Percentiles rank a stretch among this genome's conserved stretches.
phyloP scores from a whole-genome alignment of 495 filamentous ascomycete genomes.

The Cetradonia linearis region DNA sequence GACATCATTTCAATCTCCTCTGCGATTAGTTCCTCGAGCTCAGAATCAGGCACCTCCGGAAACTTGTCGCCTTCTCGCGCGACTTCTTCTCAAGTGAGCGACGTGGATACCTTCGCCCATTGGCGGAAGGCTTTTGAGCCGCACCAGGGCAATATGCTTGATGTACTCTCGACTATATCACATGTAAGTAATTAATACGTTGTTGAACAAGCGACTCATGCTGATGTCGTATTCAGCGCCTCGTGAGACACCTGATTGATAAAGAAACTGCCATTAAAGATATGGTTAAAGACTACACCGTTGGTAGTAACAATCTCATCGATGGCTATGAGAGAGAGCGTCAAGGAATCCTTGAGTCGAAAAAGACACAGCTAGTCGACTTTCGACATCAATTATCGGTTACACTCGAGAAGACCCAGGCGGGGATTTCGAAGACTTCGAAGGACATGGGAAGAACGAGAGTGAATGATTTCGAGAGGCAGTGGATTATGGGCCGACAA shows the following conservation, averaged over 20 bases:
- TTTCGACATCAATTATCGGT: not conserved
- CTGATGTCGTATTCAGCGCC: not conserved
- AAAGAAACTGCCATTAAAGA: slow-evolving; percentile 16
- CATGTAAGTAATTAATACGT: slow-evolving; percentile 10
- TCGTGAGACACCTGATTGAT: slow-evolving; percentile 14
- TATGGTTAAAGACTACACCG: slow-evolving; percentile 12
- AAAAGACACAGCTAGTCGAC: not conserved
- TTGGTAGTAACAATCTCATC: slow-evolving; percentile 3
- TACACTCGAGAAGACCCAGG: not conserved
- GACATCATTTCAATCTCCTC: not conserved
- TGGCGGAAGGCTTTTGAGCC: slow-evolving; percentile 15
- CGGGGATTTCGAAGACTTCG: not conserved
- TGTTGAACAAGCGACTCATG: too few relatives aligned
- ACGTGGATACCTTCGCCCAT: not conserved
- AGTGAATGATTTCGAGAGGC: not conserved
- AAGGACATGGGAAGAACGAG: not conserved
- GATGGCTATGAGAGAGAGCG: not conserved
- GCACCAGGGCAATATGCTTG: slow-evolving; percentile 15
- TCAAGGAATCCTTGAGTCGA: not conserved
- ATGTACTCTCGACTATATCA: slow-evolving; percentile 12
- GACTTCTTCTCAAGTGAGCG: not conserved
- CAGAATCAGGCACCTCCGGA: not conserved
- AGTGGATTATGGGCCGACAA: not conserved
- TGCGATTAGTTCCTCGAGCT: not conserved
- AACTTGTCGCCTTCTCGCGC: not conserved